phyloP scores from a whole-genome alignment of 1,284 basidiomycete species.

The Somion occarium region DNA sequence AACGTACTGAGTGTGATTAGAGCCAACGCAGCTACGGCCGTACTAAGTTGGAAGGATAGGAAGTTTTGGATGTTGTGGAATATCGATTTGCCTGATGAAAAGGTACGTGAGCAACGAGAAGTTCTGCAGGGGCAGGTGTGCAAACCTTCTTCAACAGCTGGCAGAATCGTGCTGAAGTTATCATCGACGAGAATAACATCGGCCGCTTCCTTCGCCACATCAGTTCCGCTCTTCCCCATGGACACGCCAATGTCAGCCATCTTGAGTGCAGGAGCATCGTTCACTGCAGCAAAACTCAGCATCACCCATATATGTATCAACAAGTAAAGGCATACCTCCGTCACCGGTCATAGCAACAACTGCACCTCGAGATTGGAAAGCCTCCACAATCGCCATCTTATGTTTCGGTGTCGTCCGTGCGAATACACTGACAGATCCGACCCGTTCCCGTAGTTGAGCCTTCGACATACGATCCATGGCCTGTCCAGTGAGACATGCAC shows the following conservation, averaged over 20 bases:
- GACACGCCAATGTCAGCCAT: constrained; percentile 98
- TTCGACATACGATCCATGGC: constrained; percentile 84
- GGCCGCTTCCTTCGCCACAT: constrained; percentile 97
- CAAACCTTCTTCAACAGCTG: constrained; percentile 91
- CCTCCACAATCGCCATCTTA: constrained; percentile 96
- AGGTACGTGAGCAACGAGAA: neutral
- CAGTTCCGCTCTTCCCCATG: constrained; percentile 96
- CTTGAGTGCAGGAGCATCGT: constrained; percentile 95
- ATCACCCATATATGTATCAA: no score
- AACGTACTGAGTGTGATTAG: constrained; percentile 93
- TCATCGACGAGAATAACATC: constrained; percentile 97
- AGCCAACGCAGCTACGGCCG: constrained; percentile 91
- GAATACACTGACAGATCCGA: constrained; percentile 85
- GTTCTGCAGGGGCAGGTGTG: neutral
- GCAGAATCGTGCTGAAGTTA: constrained; percentile 92
- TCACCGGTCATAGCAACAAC: constrained; percentile 99
- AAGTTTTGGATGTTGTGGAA: constrained; percentile 99
- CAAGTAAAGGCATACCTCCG: constrained; percentile 53
- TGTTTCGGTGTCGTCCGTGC: constrained; percentile 94
- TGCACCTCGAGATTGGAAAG: constrained; percentile 83
- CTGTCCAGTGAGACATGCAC: constrained; percentile 72
- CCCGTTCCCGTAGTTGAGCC: constrained; percentile 77
- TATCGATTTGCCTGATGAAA: constrained; percentile 78
- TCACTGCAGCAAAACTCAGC: constrained; percentile 49
- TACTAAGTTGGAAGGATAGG: constrained; percentile 94